Evolutionary conservation across 768 basidiomycete genomes (phyloP).

Genomic region (Mycena capillaripes): DNA sequence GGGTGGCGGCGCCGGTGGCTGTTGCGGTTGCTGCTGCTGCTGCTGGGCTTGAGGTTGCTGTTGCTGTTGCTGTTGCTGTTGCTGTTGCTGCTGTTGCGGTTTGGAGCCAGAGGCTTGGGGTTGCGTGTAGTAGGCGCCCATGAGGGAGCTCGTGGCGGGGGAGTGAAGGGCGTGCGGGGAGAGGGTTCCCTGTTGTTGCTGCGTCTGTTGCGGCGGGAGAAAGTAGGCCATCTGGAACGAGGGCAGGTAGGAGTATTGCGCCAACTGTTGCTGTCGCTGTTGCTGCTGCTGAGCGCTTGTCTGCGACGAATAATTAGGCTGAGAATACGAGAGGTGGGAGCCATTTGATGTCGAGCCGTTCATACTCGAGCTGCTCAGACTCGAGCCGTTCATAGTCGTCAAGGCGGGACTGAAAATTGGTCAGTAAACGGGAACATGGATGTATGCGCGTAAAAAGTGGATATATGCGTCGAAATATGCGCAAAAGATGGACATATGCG

Average conservation of each 20-base stretch:
- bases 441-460: background rate
- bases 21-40: background rate
- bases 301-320: slow-evolving; percentile 55
- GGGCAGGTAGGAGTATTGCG: slow-evolving; percentile 16
- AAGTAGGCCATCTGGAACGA: slow-evolving; percentile 31
- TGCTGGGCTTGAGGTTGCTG: slow-evolving; percentile 20
- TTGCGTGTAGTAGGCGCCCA: slow-evolving; percentile 48
- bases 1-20: slow-evolving; percentile 38
- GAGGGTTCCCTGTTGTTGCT: slow-evolving; percentile 71
- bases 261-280: slow-evolving; percentile 51
- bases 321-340: slow-evolving; percentile 61
- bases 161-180: slow-evolving; percentile 80
- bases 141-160: slow-evolving; percentile 60
- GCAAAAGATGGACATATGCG: background rate
- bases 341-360: slow-evolving; percentile 61
- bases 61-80: slow-evolving; percentile 30
- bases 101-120: slow-evolving; percentile 39
- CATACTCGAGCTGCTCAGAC: too few species aligned
- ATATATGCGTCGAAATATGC: background rate
- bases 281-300: slow-evolving; percentile 47
- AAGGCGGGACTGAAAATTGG: slow-evolving; percentile 66
- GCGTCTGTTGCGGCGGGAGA: slow-evolving; percentile 44
- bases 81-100: slow-evolving; percentile 44
- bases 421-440: slow-evolving; percentile 13
- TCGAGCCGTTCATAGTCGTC: slow-evolving; percentile 67